Evolutionary conservation across 202 grass and related monocot species (phyloP), one percentile per base, ranked within the genome.

Genomic region (Zizania palustris): DNA sequence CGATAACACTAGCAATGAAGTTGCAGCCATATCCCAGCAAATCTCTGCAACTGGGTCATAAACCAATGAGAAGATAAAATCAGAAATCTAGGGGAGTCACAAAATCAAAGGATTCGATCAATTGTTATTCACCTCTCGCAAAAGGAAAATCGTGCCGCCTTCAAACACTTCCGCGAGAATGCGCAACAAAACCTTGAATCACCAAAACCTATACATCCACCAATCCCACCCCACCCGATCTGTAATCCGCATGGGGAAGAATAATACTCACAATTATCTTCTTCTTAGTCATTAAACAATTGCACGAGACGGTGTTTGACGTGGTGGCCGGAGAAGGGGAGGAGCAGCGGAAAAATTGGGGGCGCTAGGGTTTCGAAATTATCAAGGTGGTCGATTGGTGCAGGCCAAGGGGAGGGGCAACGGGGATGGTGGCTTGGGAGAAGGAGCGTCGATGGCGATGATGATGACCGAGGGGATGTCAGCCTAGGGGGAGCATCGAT

Each of bases 181-280:
- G 15, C 14, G 63, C 54, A 34, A 43, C 38, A n/a, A 74, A 74
- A 35, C 63, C 70, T 69, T 11, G 40, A 64, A 65, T 69, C 70
- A 40, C 11, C 46, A 12, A 70, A 38, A 34, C 48, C 57, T 38
- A 42, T n/a, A n/a, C 2, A 76, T 2, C 43, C 50, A 15, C 9
- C 43, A 37, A 58, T 69, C 49, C 18, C 16, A 56, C 28, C 44
- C 76, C 16, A 67, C 33, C 63, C 20, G 68, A 57, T 34, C 65
- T 38, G 12, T 5, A 58, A 33, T 45, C 67, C 12, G 15, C 4
- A 16, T n/a, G 39, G 28, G 37, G 19, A 45, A 39, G 48, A 13
- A 11, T 28, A 45, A 55, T n/a, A 75, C 48, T 9, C 75, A 49
- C 55, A 65, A n/a, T n/a, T n/a, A n/a, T n/a, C n/a, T n/a, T n/a